Evolutionary conservation across 345 rosid genomes (phyloP).

Genomic region (Physaria fendleri): DNA sequence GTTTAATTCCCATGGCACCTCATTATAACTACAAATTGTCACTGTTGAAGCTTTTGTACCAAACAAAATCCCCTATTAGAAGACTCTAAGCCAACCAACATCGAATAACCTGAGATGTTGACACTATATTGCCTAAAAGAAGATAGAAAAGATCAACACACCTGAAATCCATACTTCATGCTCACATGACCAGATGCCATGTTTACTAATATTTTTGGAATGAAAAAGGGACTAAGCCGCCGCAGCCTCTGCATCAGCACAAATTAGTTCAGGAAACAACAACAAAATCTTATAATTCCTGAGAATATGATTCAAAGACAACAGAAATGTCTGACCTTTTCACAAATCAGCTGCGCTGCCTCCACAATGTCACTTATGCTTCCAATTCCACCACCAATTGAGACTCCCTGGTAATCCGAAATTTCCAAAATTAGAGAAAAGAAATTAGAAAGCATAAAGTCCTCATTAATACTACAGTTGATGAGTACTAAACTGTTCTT

Average conservation of each 20-base stretch:
- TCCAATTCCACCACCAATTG: conserved; percentile 95
- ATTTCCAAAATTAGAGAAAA: conserved; percentile 25
- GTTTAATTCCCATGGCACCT: background rate
- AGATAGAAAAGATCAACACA: conserved; percentile 18
- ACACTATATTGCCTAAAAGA: background rate
- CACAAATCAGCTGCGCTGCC: conserved; percentile 83
- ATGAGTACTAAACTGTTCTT: conserved; percentile 51
- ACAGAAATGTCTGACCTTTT: conserved; percentile 51
- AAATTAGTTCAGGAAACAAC: background rate
- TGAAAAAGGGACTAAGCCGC: conserved; percentile 91
- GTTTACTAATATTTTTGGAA: conserved; percentile 87
- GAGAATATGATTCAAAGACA: background rate
- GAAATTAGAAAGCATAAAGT: background rate
- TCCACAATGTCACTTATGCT: conserved; percentile 78
- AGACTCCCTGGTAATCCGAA: conserved; percentile 70
- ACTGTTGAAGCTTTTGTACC: background rate
- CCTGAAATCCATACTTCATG: conserved; percentile 96
- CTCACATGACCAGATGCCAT: conserved; percentile 98
- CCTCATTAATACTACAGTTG: background rate
- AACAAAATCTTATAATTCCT: background rate
- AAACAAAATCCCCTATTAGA: background rate
- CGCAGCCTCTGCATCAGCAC: conserved; percentile 56
- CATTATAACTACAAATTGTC: background rate
- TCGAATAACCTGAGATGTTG: background rate
- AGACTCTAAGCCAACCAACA: background rate